Base-by-base conservation (phyloP, 306 rosid genomes). In the Vachellia pachyceras region DNA sequence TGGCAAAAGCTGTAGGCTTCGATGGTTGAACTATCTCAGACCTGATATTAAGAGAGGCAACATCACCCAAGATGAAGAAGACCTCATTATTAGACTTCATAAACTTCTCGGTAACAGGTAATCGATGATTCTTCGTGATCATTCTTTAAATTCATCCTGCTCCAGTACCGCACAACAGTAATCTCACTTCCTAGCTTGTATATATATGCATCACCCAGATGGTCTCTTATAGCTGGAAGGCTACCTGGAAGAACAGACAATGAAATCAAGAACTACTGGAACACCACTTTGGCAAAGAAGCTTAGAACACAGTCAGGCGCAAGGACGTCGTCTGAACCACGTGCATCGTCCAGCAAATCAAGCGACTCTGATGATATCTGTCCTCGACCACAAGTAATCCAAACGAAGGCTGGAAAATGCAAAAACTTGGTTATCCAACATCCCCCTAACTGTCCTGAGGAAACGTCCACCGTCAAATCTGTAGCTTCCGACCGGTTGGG, bases 1-100 rank as follows among this genome's bases (percentile, higher is more conserved):
- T 69, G 73, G 73, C 73, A 69, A 69, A 69, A 69, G 73, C 73
- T 69, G 73, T 20, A 69, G 73, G 73, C 73, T 69, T 20, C 47
- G 73, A 69, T 69, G 73, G 73, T 12, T 69, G 52, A 69, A 69
- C 36, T 69, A 69, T 69, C 73, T 69, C 7, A 69, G 73, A 35
- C 73, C 73, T 69, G 73, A 69, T 42, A 69, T 69, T 5, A 41
- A 69, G 25, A 20, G 73, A 69, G 73, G 73, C 22, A 69, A 69
- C 73, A 69, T 69, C 29, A 69, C 73, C 73, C 73, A 69, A 18
- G 73, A 69, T 22, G 52, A 69, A 69, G 52, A 69, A 20, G 73
- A 69, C 47, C 73, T 69, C 35, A 69, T 69, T n/a, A 41, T 69
- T 4, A 69, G 52, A 41, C 73, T 69, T 22, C 73, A 69, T 20